A percentile compares a stretch with the other conserved stretches of the same genome.
Conservation (phyloP, 805 yeast genomes). For the Candida krabiensis region DNA sequence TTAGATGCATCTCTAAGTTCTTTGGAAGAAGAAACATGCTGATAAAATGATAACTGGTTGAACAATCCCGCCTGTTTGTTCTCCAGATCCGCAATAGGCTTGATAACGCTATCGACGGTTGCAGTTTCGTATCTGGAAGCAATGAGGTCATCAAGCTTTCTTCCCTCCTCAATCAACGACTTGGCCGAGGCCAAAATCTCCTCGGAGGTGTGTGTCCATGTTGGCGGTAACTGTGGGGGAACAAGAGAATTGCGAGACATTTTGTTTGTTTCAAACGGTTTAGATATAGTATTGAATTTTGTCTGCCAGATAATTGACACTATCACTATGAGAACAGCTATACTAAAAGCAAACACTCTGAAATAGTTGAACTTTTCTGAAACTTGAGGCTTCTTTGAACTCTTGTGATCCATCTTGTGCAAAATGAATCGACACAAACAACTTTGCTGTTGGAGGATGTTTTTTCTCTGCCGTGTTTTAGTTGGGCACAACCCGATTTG, state of each 20-base stretch:
- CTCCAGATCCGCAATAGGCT: constrained; percentile 51
- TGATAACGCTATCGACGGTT: constrained; percentile 55
- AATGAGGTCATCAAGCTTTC: constrained; percentile 50
- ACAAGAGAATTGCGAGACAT: neutral
- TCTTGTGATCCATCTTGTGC: too few species aligned
- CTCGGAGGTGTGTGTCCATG: constrained; percentile 62
- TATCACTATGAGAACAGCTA: too few species aligned
- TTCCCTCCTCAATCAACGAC: constrained; percentile 42
- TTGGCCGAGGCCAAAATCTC: constrained; percentile 44
- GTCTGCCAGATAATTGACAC: too few species aligned
- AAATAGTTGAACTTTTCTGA: too few species aligned
- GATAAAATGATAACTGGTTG: constrained; percentile 64
- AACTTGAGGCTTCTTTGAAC: too few species aligned
- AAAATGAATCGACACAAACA: too few species aligned
- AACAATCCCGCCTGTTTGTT: constrained; percentile 46
- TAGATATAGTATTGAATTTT: too few species aligned
- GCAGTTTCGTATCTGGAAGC: constrained; percentile 48
- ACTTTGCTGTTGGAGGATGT: too few species aligned
- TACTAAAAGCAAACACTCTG: too few species aligned
- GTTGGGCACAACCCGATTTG: too few species aligned
- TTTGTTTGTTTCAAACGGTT: too few species aligned
- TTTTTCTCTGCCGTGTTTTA: too few species aligned
- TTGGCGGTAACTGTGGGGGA: constrained; percentile 44
- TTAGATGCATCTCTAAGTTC: constrained; percentile 71
- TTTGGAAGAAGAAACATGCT: constrained; percentile 65